A percentile compares a stretch with the other conserved stretches of the same genome.
These are phyloP conservation scores for Neofusicoccum sp. DNA, from an alignment of 2,329 filamentous ascomycete genomes.

Conservation along the genomic window DNA sequence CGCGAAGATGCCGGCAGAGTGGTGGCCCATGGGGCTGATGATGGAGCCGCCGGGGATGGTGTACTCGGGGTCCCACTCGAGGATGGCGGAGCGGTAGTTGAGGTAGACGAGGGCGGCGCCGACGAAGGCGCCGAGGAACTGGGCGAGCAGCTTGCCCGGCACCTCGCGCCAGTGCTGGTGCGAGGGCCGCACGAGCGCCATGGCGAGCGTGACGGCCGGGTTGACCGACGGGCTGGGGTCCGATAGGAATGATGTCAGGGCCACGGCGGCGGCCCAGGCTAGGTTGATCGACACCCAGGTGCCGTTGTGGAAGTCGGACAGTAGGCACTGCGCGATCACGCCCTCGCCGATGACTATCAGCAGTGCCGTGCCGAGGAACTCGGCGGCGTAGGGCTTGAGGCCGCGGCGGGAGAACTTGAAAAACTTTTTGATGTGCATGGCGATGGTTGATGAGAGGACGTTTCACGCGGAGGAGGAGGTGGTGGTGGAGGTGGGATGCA, in stretches of 20 bases:
- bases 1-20: conserved; percentile 69
- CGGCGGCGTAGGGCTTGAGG: conserved; percentile 27
- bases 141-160: conserved; percentile 63
- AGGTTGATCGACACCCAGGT: conserved; percentile 40
- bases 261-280: conserved; percentile 28
- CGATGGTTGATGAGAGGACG: background rate
- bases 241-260: conserved; percentile 58
- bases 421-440: background rate
- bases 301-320: conserved; percentile 42
- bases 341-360: conserved; percentile 48
- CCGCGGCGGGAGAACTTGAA: conserved; percentile 1
- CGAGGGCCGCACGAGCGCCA: conserved; percentile 60
- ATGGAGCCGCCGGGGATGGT: conserved; percentile 59
- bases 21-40: conserved; percentile 54
- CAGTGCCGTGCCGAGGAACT: conserved; percentile 44
- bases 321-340: conserved; percentile 44
- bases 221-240: conserved; percentile 64
- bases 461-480: background rate
- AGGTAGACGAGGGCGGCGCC: conserved; percentile 49
- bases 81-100: conserved; percentile 56
- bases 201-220: conserved; percentile 65
- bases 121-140: conserved; percentile 65
- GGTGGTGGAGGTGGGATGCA: background rate
- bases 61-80: conserved; percentile 55
- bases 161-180: conserved; percentile 68